Base-by-base conservation (phyloP, 345 rosid species). In the Cochlearia excelsa region DNA sequence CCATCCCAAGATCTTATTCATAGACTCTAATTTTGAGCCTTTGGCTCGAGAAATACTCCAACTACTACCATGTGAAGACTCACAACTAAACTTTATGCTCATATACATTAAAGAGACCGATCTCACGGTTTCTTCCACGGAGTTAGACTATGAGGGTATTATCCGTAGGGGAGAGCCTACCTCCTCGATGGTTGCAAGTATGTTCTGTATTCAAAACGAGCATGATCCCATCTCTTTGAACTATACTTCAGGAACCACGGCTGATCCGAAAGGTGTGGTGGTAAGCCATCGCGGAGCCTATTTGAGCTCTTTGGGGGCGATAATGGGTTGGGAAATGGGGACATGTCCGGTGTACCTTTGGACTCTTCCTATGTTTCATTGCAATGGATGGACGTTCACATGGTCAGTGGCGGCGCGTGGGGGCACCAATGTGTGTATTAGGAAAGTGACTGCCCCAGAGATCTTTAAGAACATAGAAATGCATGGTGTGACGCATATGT, bases 361-460 rank as follows among this genome's bases (percentile, higher is more conserved):
- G 96, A 83, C 87, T 0, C 83, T 91, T 9, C 98, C 96, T 5
- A 85, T 91, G 94, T 91, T 87, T 72, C 98, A 91, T 63, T 82
- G 76, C 69, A 88, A 85, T 11, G 96, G 96, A 0, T 88, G 97
- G 97, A 77, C 86, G 33, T 80, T 85, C 4, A 30, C 64, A 1
- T 90, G 97, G 97, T 91, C 85, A 0, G 44, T 90, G 30, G 95
- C 95, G 0, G 95, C 95, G 0, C 86, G 75, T 48, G 95, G 97
- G 0, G 95, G 95, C 31, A 83, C 90, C 1, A 90, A 83, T 55
- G 53, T 87, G 26, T 87, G 95, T 78, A 63, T 82, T 0, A 74
- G 87, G 47, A 75, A 80, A 4, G 80, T 87, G 54, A 45, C 72
- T 3, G 77, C 95, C 0, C 50, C 29, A 29, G 82, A 53, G 30